phyloP scores from a whole-genome alignment of 2,329 filamentous ascomycete genomes.

The Cryphonectria japonica region DNA sequence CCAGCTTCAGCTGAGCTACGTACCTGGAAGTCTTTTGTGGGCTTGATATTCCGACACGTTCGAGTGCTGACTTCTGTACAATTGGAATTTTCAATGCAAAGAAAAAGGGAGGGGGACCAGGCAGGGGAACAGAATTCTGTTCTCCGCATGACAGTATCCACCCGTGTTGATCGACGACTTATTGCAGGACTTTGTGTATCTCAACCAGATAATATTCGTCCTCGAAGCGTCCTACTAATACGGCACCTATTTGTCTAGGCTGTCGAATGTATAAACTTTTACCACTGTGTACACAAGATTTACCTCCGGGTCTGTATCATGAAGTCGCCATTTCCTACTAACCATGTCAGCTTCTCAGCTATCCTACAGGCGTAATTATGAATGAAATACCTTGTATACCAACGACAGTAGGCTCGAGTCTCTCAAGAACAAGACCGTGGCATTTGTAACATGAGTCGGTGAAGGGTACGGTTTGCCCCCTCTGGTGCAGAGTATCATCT shows the following conservation, averaged over 20 bases:
- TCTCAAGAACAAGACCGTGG: neutral
- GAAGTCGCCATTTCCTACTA: neutral
- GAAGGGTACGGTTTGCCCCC: neutral
- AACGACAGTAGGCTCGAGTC: neutral
- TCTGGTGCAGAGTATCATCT: neutral
- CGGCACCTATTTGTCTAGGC: neutral
- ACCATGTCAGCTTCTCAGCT: neutral
- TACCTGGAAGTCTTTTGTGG: neutral
- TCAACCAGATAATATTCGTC: neutral
- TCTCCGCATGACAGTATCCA: neutral
- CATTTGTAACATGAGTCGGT: neutral
- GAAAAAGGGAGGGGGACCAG: neutral
- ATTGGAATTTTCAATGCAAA: neutral
- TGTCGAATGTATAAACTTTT: neutral
- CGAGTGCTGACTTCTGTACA: neutral
- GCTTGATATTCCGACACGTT: neutral
- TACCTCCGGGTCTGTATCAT: neutral
- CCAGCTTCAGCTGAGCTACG: conserved; percentile 22
- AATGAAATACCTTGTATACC: neutral
- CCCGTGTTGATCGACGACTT: too few species aligned
- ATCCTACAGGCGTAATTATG: too few species aligned
- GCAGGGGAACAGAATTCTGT: neutral
- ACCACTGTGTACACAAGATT: neutral
- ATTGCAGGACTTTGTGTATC: neutral
- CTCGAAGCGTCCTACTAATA: neutral